Percentiles rank a stretch among this genome's conserved stretches.
These are phyloP conservation scores for Candida ficus DNA, from an alignment of 805 yeast species.

Conservation along the genomic window DNA sequence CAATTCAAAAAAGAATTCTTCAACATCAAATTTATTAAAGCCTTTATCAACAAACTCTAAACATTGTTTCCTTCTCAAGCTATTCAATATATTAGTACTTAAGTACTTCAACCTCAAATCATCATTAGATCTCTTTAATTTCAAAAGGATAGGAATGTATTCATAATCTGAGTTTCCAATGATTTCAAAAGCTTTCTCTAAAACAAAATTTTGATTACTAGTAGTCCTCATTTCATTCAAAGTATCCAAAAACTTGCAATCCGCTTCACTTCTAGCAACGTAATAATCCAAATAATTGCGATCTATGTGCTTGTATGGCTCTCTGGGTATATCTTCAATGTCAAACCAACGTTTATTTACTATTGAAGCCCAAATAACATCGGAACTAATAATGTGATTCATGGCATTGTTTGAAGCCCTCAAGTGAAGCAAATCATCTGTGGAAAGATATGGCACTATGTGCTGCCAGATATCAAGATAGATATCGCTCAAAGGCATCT, in stretches of 20 bases:
- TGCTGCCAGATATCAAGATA: slow-evolving; percentile 19
- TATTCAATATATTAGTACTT: slow-evolving; percentile 8
- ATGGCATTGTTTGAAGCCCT: slow-evolving; percentile 6
- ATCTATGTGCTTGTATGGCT: not conserved
- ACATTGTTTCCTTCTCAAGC: slow-evolving; percentile 8
- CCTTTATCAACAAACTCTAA: not conserved
- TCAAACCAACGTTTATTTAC: slow-evolving; percentile 14
- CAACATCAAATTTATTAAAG: slow-evolving; percentile 7
- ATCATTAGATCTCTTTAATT: slow-evolving; percentile 3
- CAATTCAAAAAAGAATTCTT: slow-evolving; percentile 9
- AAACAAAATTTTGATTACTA: slow-evolving; percentile 1
- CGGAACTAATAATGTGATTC: slow-evolving; percentile 4
- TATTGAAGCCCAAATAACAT: slow-evolving; percentile 14
- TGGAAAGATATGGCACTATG: slow-evolving; percentile 2
- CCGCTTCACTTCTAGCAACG: slow-evolving; percentile 7
- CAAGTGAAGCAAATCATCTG: slow-evolving; percentile 12
- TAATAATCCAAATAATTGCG: slow-evolving; percentile 3
- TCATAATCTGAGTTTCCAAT: slow-evolving; percentile 4
- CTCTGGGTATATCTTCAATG: slow-evolving; percentile 8
- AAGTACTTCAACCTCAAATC: slow-evolving; percentile 12
- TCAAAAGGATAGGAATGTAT: slow-evolving; percentile 11
- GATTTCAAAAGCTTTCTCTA: slow-evolving; percentile 9
- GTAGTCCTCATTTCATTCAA: not conserved
- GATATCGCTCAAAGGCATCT: slow-evolving; percentile 10
- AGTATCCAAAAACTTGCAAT: not conserved